A percentile compares a stretch with the other conserved stretches of the same genome.
These are phyloP conservation scores for Physcomitrium patens DNA, from an alignment of 225 moss, liverwort and hornwort species.

Conservation along the genomic window DNA sequence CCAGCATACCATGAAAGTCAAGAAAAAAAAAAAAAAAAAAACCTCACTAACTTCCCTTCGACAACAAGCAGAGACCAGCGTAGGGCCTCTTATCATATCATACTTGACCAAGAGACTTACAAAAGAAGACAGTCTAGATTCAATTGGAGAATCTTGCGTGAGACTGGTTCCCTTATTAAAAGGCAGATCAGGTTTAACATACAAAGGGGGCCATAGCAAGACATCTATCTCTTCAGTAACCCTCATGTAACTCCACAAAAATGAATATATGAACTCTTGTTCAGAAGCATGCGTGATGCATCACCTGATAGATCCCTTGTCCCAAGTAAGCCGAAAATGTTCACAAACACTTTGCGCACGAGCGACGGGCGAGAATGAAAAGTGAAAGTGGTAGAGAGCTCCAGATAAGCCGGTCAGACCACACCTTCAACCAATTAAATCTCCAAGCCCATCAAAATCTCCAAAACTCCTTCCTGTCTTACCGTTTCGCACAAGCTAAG, in stretches of 20 bases:
- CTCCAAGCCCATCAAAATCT: too few species aligned
- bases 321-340: conserved; percentile 21
- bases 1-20: not conserved
- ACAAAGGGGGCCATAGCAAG: too few species aligned
- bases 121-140: too few species aligned
- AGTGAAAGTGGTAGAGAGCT: conserved; percentile 12
- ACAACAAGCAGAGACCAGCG: conserved; percentile 17
- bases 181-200: too few species aligned
- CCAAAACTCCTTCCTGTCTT: too few species aligned
- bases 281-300: not conserved
- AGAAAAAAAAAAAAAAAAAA: too few species aligned
- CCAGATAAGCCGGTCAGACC: conserved; percentile 21
- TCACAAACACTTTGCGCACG: too few species aligned
- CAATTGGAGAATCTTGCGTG: too few species aligned
- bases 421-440: conserved; percentile 15
- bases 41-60: not conserved
- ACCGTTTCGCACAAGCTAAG: too few species aligned
- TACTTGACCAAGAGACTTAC: too few species aligned
- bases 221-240: conserved; percentile 18
- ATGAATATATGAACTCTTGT: conserved; percentile 5
- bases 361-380: not conserved
- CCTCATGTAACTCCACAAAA: not conserved
- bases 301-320: conserved; percentile 52
- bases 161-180: too few species aligned
- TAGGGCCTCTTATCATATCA: not conserved